phyloP scores from a whole-genome alignment of 768 basidiomycete species.

The Kwoniella bestiolae region DNA sequence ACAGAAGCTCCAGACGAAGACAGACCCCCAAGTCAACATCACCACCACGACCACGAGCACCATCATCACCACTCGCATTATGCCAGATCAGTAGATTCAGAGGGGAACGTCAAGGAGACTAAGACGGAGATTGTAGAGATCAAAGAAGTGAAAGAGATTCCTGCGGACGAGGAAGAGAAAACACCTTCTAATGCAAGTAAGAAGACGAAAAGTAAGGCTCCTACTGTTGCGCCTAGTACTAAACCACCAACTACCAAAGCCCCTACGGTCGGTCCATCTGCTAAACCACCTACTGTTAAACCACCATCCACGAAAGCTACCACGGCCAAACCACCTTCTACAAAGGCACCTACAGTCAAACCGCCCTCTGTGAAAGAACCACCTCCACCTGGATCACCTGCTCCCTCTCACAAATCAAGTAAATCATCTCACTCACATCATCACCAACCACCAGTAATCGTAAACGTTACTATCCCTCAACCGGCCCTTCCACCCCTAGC shows the following conservation, averaged over 20 bases:
- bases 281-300: background rate
- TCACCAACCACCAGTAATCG: constrained; percentile 42
- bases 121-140: constrained; percentile 22
- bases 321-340: background rate
- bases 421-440: constrained; percentile 26
- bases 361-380: constrained; percentile 18
- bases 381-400: constrained; percentile 16
- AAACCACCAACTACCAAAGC: constrained; percentile 1
- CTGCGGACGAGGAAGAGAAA: background rate
- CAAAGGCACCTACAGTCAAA: constrained; percentile 8
- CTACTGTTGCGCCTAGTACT: background rate
- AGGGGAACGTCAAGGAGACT: constrained; percentile 24
- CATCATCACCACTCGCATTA: constrained; percentile 48
- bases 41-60: constrained; percentile 44
- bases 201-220: background rate
- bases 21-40: constrained; percentile 11
- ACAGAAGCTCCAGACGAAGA: background rate
- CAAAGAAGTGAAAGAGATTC: constrained; percentile 16
- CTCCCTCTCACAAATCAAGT: constrained; percentile 16
- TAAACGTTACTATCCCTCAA: constrained; percentile 41
- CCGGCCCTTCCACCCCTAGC: constrained; percentile 18
- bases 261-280: background rate
- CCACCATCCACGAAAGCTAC: background rate
- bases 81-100: constrained; percentile 31
- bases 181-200: background rate